Conservation (phyloP, 2,329 filamentous ascomycete genomes). For the Pseudogymnoascus sp. region DNA sequence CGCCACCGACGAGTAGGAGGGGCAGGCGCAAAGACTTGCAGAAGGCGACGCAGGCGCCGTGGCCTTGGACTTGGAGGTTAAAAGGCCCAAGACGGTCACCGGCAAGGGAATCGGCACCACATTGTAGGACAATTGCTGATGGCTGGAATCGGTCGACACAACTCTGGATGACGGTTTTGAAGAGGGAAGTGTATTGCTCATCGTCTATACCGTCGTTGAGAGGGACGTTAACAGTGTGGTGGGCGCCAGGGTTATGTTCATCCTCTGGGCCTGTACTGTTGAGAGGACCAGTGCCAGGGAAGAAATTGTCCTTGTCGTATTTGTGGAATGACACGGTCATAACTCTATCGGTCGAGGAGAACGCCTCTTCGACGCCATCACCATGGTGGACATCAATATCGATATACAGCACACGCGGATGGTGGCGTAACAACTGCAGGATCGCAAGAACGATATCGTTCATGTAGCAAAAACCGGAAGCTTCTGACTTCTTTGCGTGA, state of each 20-base stretch:
- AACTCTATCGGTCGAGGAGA: conserved; percentile 81
- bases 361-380: conserved; percentile 85
- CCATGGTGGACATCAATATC: conserved; percentile 92
- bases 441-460: conserved; percentile 97
- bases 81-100: conserved; percentile 92
- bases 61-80: conserved; percentile 92
- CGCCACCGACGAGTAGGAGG: conserved; percentile 85
- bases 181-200: conserved; percentile 79
- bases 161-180: conserved; percentile 70
- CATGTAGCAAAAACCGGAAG: conserved; percentile 96
- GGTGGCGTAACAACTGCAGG: conserved; percentile 73
- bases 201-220: conserved; percentile 88
- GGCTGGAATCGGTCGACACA: conserved; percentile 82
- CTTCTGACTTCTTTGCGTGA: conserved; percentile 90
- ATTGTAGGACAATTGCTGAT: conserved; percentile 86
- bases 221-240: conserved; percentile 86
- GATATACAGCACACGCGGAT: conserved; percentile 86
- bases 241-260: conserved; percentile 78
- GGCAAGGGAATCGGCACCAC: conserved; percentile 88
- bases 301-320: conserved; percentile 78
- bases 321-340: conserved; percentile 97
- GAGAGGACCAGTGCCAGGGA: conserved; percentile 83
- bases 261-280: conserved; percentile 79
- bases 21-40: conserved; percentile 77
- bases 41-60: conserved; percentile 84